These are phyloP conservation scores for Beauveria sp. DNA, from an alignment of 2,329 filamentous ascomycete genomes.

Conservation along the genomic window DNA sequence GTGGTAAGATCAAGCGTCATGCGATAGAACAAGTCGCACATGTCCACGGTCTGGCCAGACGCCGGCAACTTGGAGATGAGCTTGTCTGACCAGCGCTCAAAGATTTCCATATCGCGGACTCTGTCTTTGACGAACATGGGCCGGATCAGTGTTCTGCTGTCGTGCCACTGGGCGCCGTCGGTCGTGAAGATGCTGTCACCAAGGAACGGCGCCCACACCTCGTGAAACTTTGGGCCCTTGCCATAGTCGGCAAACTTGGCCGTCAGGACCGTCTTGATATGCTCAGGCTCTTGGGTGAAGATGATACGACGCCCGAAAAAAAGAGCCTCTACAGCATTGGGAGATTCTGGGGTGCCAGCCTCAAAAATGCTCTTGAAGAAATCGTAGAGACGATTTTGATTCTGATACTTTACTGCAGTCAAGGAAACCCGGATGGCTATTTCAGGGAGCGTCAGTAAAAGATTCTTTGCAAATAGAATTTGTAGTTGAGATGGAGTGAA, in stretches of 20 bases:
- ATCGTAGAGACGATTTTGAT: slow-evolving; percentile 24
- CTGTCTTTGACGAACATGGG: slow-evolving; percentile 45
- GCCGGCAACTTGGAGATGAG: slow-evolving; percentile 52
- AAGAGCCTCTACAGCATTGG: slow-evolving; percentile 30
- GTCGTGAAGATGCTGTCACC: slow-evolving; percentile 50
- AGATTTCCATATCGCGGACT: slow-evolving; percentile 43
- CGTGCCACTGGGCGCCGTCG: slow-evolving; percentile 46
- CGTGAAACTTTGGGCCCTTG: slow-evolving; percentile 36
- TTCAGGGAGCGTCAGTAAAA: not conserved
- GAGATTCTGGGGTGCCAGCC: slow-evolving; percentile 22
- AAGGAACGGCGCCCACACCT: slow-evolving; percentile 38
- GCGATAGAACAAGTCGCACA: slow-evolving; percentile 56
- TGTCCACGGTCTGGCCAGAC: slow-evolving; percentile 47
- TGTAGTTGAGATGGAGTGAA: not conserved
- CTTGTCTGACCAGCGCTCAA: slow-evolving; percentile 51
- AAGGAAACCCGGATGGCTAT: not conserved
- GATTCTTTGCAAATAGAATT: not conserved
- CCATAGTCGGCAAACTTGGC: slow-evolving; percentile 49
- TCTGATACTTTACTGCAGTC: not conserved
- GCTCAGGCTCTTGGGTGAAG: slow-evolving; percentile 45
- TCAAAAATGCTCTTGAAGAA: slow-evolving; percentile 24
- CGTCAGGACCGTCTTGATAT: slow-evolving; percentile 49
- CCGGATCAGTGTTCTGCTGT: slow-evolving; percentile 43
- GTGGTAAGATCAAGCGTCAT: slow-evolving; percentile 61
- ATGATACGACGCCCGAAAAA: slow-evolving; percentile 31